Evolutionary conservation across 768 basidiomycete species (phyloP).

Genomic region (Nevesoporus exiguus): DNA sequence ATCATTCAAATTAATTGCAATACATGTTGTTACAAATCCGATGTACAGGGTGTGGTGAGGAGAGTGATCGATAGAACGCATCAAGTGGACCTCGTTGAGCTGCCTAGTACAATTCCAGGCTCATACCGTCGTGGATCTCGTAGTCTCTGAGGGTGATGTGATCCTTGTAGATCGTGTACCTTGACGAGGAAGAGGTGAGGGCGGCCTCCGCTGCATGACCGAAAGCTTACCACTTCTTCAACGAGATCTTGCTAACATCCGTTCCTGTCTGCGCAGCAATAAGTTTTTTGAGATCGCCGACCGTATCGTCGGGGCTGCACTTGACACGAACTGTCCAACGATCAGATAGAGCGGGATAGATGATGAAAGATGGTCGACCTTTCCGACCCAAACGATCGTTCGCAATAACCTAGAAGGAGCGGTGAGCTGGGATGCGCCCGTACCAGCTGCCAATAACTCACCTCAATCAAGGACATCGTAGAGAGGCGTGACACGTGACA

Average conservation of each 20-base stretch:
- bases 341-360: conserved; percentile 1
- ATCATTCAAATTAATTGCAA: conserved; percentile 8
- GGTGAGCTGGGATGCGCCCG: not conserved
- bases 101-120: conserved; percentile 81
- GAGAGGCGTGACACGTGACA: conserved; percentile 19
- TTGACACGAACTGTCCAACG: conserved; percentile 80
- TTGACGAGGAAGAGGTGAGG: conserved; percentile 28
- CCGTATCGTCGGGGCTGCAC: conserved; percentile 92
- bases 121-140: conserved; percentile 92
- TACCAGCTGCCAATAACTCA: conserved; percentile 16
- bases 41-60: conserved; percentile 8
- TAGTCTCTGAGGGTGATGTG: conserved; percentile 92
- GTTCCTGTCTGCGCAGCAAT: conserved; percentile 97
- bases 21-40: conserved; percentile 11
- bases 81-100: not conserved
- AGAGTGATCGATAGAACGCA: not conserved
- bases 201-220: not conserved
- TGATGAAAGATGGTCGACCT: conserved; percentile 45
- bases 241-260: conserved; percentile 74
- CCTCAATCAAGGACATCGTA: conserved; percentile 59
- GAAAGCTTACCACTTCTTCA: conserved; percentile 89
- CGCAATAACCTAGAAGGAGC: conserved; percentile 69
- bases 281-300: conserved; percentile 95
- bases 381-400: conserved; percentile 95
- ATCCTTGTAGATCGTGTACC: conserved; percentile 96